Conservation (phyloP, 345 rosid species). For the Balakata baccata region DNA sequence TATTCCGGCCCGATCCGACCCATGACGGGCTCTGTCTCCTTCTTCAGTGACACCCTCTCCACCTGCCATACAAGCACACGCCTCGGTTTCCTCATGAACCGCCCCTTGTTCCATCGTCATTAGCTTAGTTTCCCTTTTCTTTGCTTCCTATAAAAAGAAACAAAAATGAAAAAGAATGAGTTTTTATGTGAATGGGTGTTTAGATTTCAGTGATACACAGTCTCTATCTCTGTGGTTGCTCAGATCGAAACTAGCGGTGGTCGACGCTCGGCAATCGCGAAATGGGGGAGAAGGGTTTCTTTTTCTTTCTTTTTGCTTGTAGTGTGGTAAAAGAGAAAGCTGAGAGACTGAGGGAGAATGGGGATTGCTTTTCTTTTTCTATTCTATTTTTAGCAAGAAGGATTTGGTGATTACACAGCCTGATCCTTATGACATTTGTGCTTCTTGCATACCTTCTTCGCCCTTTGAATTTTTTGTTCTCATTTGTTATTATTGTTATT, state of each 20-base stretch:
- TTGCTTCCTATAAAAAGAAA: background rate
- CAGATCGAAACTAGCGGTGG: slow-evolving; percentile 54
- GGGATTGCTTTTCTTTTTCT: background rate
- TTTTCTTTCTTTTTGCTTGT: slow-evolving; percentile 12
- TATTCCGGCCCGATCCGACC: slow-evolving; percentile 34
- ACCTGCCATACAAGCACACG: slow-evolving; percentile 54
- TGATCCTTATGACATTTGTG: slow-evolving; percentile 57
- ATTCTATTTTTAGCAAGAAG: slow-evolving; percentile 46
- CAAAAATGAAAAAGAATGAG: slow-evolving; percentile 14
- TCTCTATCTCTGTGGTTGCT: slow-evolving; percentile 31
- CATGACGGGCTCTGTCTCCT: slow-evolving; percentile 21
- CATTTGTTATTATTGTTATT: slow-evolving; percentile 3
- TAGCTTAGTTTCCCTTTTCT: slow-evolving; percentile 1
- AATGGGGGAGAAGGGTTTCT: slow-evolving; percentile 31
- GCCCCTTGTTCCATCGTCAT: slow-evolving; percentile 41
- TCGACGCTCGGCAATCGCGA: slow-evolving; percentile 78
- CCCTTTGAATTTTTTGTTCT: slow-evolving; percentile 21
- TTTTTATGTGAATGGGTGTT: slow-evolving; percentile 7
- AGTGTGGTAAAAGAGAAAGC: slow-evolving; percentile 28
- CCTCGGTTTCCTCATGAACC: slow-evolving; percentile 54
- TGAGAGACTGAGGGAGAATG: background rate
- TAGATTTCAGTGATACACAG: slow-evolving; percentile 37
- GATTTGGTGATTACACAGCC: slow-evolving; percentile 19
- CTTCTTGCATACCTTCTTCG: slow-evolving; percentile 47
- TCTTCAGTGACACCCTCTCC: slow-evolving; percentile 35